Evolutionary conservation across 1,139 yeast genomes (phyloP), one percentile per base, ranked within the genome.

Genomic region (Yamadazyma dushanensis): DNA sequence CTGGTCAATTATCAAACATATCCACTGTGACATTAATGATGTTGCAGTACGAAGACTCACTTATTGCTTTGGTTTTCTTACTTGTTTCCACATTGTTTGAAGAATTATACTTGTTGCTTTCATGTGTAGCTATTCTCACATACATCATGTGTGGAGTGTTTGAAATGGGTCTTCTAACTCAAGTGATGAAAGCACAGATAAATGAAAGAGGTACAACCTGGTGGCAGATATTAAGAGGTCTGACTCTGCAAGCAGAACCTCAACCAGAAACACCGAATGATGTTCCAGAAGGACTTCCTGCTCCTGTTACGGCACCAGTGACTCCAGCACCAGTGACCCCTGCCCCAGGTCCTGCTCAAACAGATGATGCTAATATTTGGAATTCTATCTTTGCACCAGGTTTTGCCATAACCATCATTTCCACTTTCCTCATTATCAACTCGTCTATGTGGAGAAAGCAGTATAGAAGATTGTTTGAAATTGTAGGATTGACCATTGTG

Each of bases 41-140:
- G 41, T 73, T 89, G 20, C 80, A 88, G 10, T 80, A 78, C 44
- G 82, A 81, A 68, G 97, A 89, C 57, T 85, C 92, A 0, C 66
- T 86, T 3, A 53, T 83, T 27, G 78, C 86, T 19, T 68, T 85
- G 56, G 56, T 79, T 18, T 76, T 83, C 32, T 63, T 87, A 41
- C 68, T 84, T 20, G 60, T 80, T 26, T 76, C 90, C 1, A 70
- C 78, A 20, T 58, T 81, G 8, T 56, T 73, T 29, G 75, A 73
- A 11, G 38, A 35, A 8, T 57, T 85, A 18, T 86, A 81, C 46
- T 61, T 87, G 34, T 78, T 89, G 3, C 66, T 83, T 36, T 78
- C 84, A 17, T 78, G 88, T 18, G 73, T 85, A 41, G 80, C 94
- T 2, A 80, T 88, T 39, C 57, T 84, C 8, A 73, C 86, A 1